Percentiles rank a stretch among this genome's conserved stretches.
Conservation (phyloP, 768 basidiomycete genomes). For the Termitomyces titanicus region DNA sequence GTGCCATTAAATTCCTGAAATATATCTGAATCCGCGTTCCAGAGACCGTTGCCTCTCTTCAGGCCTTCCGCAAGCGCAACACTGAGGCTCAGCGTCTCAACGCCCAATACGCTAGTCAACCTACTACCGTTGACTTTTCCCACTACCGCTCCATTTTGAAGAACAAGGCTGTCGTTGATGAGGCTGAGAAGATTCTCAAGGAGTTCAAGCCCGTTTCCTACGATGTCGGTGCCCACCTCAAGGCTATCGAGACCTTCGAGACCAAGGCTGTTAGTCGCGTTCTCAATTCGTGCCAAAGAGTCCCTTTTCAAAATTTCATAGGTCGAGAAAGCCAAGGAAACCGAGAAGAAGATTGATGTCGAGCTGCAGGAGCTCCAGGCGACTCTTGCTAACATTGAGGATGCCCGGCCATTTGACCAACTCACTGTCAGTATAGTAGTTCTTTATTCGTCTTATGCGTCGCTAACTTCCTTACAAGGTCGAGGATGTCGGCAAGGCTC, state of each 20-base stretch:
- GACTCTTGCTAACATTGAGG: conserved; percentile 95
- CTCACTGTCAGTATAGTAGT: conserved; percentile 60
- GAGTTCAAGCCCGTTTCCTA: conserved; percentile 95
- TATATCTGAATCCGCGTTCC: conserved; percentile 9
- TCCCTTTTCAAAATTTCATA: conserved; percentile 24
- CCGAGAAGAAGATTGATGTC: conserved; percentile 82
- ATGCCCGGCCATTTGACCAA: conserved; percentile 96
- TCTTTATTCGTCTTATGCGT: neutral
- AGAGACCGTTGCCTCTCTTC: conserved; percentile 90
- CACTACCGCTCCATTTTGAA: conserved; percentile 91
- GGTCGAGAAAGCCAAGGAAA: conserved; percentile 88
- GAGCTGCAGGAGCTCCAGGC: conserved; percentile 90
- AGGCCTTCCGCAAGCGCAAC: conserved; percentile 96
- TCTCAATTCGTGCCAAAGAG: neutral
- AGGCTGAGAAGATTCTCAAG: conserved; percentile 85
- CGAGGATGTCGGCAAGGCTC: conserved; percentile 86
- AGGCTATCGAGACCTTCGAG: conserved; percentile 96
- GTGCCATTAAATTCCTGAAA: neutral
- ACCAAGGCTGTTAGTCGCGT: conserved; percentile 72
- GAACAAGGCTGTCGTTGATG: conserved; percentile 89
- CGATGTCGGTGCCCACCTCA: conserved; percentile 84
- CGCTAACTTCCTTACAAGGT: conserved; percentile 40
- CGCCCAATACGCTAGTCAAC: conserved; percentile 58
- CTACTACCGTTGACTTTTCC: conserved; percentile 83
- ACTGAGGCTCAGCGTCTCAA: conserved; percentile 79